These are phyloP conservation scores for Friedmanniomyces endolithicus DNA, from an alignment of 495 filamentous ascomycete species.

Conservation along the genomic window DNA sequence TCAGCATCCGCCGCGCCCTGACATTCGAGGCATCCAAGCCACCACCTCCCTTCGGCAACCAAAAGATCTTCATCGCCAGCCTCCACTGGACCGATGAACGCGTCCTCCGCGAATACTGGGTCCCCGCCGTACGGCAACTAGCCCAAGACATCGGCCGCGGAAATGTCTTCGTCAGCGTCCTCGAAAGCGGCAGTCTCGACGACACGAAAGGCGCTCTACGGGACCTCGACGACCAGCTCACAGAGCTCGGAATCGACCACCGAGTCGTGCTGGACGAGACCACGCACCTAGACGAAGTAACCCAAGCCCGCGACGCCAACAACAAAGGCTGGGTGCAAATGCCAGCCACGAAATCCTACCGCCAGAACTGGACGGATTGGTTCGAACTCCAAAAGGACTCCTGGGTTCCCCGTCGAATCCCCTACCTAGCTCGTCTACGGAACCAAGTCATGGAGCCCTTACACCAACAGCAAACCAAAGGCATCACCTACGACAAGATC, in stretches of 20 bases:
- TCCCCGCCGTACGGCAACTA: constrained; percentile 42
- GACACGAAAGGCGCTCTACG: constrained; percentile 50
- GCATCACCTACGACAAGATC: constrained; percentile 51
- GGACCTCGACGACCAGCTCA: constrained; percentile 46
- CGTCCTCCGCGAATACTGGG: constrained; percentile 45
- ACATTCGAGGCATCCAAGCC: neutral
- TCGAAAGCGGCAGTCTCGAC: constrained; percentile 63
- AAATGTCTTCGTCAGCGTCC: constrained; percentile 60
- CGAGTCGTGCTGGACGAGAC: constrained; percentile 43
- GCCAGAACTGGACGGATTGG: constrained; percentile 8
- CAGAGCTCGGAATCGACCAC: constrained; percentile 38
- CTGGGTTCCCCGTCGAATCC: constrained; percentile 50
- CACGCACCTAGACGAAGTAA: constrained; percentile 45
- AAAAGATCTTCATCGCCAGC: constrained; percentile 49
- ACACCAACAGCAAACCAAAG: constrained; percentile 33
- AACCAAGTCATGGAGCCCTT: constrained; percentile 45
- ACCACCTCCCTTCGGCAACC: neutral
- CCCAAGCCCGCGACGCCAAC: constrained; percentile 18
- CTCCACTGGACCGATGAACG: constrained; percentile 59
- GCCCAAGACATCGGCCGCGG: constrained; percentile 35
- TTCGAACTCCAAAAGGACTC: constrained; percentile 23
- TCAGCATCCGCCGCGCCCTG: constrained; percentile 1
- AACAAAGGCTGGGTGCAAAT: constrained; percentile 47
- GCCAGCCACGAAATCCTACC: constrained; percentile 18
- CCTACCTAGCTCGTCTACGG: constrained; percentile 51